These are phyloP conservation scores for Ochetophila trinervis DNA, from an alignment of 306 rosid species.

Conservation along the genomic window DNA sequence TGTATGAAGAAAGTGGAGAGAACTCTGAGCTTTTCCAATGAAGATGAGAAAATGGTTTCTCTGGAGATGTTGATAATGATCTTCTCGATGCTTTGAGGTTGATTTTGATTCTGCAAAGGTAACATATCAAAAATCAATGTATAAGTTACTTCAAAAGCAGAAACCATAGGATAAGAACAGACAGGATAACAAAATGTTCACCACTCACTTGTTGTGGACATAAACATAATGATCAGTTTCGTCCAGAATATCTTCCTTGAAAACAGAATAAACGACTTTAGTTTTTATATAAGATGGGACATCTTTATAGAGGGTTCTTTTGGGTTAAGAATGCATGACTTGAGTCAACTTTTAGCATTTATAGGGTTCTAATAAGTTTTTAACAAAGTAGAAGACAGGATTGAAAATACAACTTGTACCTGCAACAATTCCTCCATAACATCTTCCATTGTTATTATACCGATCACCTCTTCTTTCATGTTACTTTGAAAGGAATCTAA, in stretches of 20 bases:
- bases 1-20: constrained; percentile 38
- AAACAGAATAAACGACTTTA: background rate
- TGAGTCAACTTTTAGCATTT: background rate
- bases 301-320: background rate
- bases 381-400: background rate
- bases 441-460: constrained; percentile 87
- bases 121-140: background rate
- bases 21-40: constrained; percentile 28
- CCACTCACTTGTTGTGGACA: constrained; percentile 56
- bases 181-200: background rate
- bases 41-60: constrained; percentile 28
- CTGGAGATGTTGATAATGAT: constrained; percentile 48
- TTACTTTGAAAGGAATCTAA: constrained; percentile 31
- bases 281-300: background rate
- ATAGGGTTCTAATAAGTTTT: no score
- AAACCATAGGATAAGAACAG: background rate
- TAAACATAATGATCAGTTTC: constrained; percentile 74
- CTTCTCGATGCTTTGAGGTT: constrained; percentile 46
- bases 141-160: background rate
- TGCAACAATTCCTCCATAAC: constrained; percentile 79
- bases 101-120: constrained; percentile 50
- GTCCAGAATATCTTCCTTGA: constrained; percentile 68
- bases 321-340: no score
- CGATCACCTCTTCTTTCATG: constrained; percentile 56
- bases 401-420: constrained; percentile 35